Conservation (phyloP, 2,329 filamentous ascomycete species). For the Didymella exigua region DNA sequence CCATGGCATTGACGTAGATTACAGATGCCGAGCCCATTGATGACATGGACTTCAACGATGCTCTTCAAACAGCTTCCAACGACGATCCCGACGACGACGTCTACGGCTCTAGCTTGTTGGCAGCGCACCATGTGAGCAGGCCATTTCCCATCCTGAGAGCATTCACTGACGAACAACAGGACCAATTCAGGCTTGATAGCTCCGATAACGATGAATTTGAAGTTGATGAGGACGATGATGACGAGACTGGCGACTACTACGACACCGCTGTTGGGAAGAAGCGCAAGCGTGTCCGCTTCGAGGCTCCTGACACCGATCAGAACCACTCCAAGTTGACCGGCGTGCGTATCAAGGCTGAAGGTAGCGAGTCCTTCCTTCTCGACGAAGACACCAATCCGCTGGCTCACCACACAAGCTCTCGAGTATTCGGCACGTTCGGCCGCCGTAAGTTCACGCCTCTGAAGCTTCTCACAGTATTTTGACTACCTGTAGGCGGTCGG, state of each 20-base stretch:
- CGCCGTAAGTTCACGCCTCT: constrained; percentile 16
- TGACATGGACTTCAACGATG: constrained; percentile 10
- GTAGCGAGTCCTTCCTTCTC: constrained; percentile 30
- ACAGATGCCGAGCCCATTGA: constrained; percentile 17
- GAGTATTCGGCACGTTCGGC: constrained; percentile 32
- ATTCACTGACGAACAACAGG: constrained; percentile 14
- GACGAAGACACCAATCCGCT: constrained; percentile 23
- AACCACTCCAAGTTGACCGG: constrained; percentile 17
- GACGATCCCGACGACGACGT: constrained; percentile 15
- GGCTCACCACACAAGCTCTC: constrained; percentile 13
- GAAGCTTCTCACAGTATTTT: background rate
- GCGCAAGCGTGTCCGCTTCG: constrained; percentile 25
- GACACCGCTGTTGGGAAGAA: constrained; percentile 13
- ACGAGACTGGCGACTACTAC: constrained; percentile 16
- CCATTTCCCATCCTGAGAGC: background rate
- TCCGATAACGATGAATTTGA: constrained; percentile 14
- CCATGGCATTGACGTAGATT: constrained; percentile 1
- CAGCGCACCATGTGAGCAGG: constrained; percentile 13
- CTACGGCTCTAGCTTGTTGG: constrained; percentile 1
- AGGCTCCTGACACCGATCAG: constrained; percentile 5
- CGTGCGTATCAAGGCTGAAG: constrained; percentile 16
- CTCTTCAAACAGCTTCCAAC: constrained; percentile 11
- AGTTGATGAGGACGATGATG: constrained; percentile 10
- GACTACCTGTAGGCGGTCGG: background rate
- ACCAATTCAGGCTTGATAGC: constrained; percentile 26